A percentile compares a stretch with the other conserved stretches of the same genome.
phyloP scores from a whole-genome alignment of 139 green algal genomes.

The Chlorokybus atmophyticus region DNA sequence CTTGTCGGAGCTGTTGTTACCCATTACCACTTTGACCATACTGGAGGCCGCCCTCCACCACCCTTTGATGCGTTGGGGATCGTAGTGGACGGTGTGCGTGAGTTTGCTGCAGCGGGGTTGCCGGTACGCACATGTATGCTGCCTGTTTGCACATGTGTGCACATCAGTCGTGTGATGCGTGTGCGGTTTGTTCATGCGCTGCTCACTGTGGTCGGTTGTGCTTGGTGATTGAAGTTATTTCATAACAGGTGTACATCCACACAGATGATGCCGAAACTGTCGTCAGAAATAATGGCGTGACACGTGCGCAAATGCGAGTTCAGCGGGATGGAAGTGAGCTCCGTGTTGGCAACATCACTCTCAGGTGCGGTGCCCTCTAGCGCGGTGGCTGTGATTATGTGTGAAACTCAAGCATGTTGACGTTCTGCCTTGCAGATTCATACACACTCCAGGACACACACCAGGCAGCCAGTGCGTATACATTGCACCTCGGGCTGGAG shows the following conservation, averaged over 20 bases:
- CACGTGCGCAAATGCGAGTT: neutral
- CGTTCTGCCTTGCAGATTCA: too few relatives aligned
- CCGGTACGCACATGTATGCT: conserved; percentile 2
- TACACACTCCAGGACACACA: conserved; percentile 36
- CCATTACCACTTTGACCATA: conserved; percentile 41
- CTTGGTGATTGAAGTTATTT: neutral
- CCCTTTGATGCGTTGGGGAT: conserved; percentile 29
- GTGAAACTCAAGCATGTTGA: too few relatives aligned
- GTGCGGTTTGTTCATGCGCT: neutral
- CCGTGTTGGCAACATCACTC: conserved; percentile 2
- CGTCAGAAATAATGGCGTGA: conserved; percentile 11
- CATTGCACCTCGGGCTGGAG: too few relatives aligned
- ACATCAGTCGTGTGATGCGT: neutral
- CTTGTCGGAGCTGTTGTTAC: conserved; percentile 22
- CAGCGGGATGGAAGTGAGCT: conserved; percentile 7
- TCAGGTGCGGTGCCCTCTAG: too few relatives aligned
- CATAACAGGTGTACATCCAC: conserved; percentile 8
- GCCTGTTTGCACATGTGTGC: neutral
- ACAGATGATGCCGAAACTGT: conserved; percentile 11
- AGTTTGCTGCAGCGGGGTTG: conserved; percentile 5
- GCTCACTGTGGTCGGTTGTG: neutral
- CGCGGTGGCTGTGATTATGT: too few relatives aligned
- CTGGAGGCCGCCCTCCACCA: conserved; percentile 19
- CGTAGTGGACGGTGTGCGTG: conserved; percentile 19
- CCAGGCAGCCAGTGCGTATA: conserved; percentile 19